A percentile compares a stretch with the other conserved stretches of the same genome.
Conservation (phyloP, 1,284 basidiomycete genomes). For the Leccinum pseudoinsigne region DNA sequence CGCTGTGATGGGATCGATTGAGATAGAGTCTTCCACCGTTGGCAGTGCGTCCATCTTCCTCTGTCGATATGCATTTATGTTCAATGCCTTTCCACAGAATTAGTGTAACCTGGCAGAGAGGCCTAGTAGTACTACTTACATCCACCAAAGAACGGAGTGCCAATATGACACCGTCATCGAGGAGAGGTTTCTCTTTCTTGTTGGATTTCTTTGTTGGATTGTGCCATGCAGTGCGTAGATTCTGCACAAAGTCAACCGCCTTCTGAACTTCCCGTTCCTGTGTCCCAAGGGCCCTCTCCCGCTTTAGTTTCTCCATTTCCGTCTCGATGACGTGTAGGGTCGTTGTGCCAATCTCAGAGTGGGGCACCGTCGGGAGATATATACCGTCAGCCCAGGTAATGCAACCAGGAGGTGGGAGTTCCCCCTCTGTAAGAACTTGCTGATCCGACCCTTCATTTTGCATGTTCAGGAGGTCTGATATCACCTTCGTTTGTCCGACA, state of each 20-base stretch:
- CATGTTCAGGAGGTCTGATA: neutral
- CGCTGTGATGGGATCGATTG: neutral
- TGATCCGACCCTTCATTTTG: neutral
- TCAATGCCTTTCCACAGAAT: neutral
- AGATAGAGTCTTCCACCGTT: neutral
- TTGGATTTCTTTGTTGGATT: neutral
- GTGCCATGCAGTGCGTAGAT: too few relatives aligned
- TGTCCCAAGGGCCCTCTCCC: too few relatives aligned
- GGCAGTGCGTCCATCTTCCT: neutral
- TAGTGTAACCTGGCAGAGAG: neutral
- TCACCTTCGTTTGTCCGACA: neutral
- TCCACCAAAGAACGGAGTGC: neutral
- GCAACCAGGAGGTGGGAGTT: too few relatives aligned
- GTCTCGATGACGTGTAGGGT: too few relatives aligned
- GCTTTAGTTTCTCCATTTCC: too few relatives aligned
- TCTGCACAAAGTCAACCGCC: too few relatives aligned
- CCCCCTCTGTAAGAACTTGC: neutral
- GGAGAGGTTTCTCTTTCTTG: neutral
- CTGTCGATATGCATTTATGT: neutral
- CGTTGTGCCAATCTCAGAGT: too few relatives aligned
- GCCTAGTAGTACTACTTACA: neutral
- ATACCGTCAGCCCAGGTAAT: too few relatives aligned
- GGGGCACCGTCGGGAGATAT: too few relatives aligned
- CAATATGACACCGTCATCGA: neutral
- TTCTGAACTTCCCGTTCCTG: too few relatives aligned